Conservation (phyloP, 1,284 basidiomycete species). For the Inonotus hispidus region DNA sequence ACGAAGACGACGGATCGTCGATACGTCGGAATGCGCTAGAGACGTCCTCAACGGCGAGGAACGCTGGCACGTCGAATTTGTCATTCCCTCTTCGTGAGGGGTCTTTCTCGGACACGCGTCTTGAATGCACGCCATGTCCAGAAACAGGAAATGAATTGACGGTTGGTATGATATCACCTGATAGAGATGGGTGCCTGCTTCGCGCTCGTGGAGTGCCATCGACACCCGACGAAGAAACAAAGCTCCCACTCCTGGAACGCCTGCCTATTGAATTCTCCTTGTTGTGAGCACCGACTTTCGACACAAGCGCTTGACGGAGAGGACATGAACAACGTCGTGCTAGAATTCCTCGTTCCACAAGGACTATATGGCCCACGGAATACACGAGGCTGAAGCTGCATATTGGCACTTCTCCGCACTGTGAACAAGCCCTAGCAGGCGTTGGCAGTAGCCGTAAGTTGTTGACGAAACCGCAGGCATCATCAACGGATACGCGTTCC, state of each 20-base stretch:
- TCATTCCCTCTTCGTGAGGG: slow-evolving; percentile 46
- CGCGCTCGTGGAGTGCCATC: slow-evolving; percentile 42
- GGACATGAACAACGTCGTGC: slow-evolving; percentile 63
- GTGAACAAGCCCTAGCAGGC: slow-evolving; percentile 47
- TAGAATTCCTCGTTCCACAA: slow-evolving; percentile 55
- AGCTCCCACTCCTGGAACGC: slow-evolving; percentile 56
- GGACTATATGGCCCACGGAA: slow-evolving; percentile 54
- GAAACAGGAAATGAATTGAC: slow-evolving; percentile 64
- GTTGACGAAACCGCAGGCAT: slow-evolving; percentile 48
- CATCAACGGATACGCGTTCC: slow-evolving; percentile 57
- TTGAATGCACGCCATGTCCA: slow-evolving; percentile 68
- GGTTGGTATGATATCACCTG: slow-evolving; percentile 39
- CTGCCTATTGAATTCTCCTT: slow-evolving; percentile 42
- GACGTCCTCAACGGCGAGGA: slow-evolving; percentile 40
- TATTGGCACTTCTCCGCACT: slow-evolving; percentile 59
- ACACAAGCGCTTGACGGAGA: slow-evolving; percentile 35
- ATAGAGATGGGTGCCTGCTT: slow-evolving; percentile 36
- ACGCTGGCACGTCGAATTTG: slow-evolving; percentile 22
- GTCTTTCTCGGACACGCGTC: slow-evolving; percentile 64
- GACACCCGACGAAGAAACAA: slow-evolving; percentile 40
- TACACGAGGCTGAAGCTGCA: slow-evolving; percentile 60
- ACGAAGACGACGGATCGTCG: slow-evolving; percentile 1
- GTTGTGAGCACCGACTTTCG: slow-evolving; percentile 35
- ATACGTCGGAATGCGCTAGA: slow-evolving; percentile 27
- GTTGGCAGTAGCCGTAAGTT: slow-evolving; percentile 49